Conservation (phyloP, 2,329 filamentous ascomycete species). For the Cercospora brassicicola region DNA sequence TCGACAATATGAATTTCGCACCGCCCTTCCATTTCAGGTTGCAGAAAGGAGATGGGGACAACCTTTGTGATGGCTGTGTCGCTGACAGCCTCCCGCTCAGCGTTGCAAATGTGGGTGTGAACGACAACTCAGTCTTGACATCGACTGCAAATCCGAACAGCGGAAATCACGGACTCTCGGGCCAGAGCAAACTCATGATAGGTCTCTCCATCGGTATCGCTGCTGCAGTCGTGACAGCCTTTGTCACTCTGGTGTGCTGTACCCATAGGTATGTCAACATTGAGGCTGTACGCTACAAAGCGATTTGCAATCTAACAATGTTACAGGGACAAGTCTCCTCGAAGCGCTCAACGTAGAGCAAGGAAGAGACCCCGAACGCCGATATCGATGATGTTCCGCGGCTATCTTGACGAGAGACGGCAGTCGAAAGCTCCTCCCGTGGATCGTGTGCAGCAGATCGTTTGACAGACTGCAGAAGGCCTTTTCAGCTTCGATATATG, state of each 20-base stretch:
- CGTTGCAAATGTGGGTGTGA: background rate
- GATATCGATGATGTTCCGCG: constrained; percentile 6
- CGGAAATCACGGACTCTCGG: background rate
- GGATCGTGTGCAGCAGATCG: background rate
- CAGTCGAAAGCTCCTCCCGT: background rate
- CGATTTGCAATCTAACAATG: background rate
- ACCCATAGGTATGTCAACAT: constrained; percentile 5
- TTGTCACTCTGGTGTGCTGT: constrained; percentile 11
- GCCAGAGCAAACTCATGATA: constrained; percentile 12
- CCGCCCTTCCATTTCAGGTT: constrained; percentile 20
- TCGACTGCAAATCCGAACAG: background rate
- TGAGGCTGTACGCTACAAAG: background rate
- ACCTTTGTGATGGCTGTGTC: constrained; percentile 20
- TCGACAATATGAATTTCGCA: constrained; percentile 4
- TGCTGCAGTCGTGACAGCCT: background rate
- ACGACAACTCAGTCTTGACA: constrained; percentile 7
- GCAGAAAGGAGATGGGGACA: constrained; percentile 24
- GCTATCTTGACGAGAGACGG: background rate
- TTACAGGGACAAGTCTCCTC: constrained; percentile 2
- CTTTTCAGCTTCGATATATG: background rate
- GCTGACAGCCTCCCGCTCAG: constrained; percentile 12
- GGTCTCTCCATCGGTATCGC: constrained; percentile 10
- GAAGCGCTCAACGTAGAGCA: background rate
- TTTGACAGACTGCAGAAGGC: background rate
- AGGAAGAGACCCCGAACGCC: constrained; percentile 4